Evolutionary conservation across 352 stramenopile genomes (phyloP).

Genomic region (Thalassiosira sp.): DNA sequence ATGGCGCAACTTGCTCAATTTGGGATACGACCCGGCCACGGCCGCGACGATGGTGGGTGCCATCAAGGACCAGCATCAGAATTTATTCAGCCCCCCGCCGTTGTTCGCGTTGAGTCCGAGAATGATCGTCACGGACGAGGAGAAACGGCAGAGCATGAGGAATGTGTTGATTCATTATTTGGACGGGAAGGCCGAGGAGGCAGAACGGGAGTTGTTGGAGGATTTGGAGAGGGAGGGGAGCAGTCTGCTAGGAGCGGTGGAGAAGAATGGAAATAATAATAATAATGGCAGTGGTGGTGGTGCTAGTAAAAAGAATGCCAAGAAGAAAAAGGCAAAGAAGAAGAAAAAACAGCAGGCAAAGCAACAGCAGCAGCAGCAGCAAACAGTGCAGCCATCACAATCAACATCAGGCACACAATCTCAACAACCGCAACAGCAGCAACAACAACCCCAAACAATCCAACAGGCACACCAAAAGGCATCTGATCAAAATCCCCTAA

Average conservation of each 20-base stretch:
- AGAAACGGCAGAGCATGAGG: conserved; percentile 15
- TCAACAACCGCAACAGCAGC: not conserved
- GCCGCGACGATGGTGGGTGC: conserved; percentile 14
- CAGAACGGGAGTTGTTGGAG: conserved; percentile 29
- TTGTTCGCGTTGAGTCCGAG: conserved; percentile 30
- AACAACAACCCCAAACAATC: not conserved
- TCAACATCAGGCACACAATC: no score
- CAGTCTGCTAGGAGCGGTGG: not conserved
- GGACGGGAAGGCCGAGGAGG: conserved; percentile 19
- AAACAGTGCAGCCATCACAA: not conserved
- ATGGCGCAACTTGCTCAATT: conserved; percentile 21
- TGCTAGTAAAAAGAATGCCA: conserved; percentile 14
- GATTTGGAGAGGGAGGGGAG: conserved; percentile 38
- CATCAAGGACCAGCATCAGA: not conserved
- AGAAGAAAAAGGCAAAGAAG: conserved; percentile 32
- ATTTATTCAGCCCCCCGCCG: conserved; percentile 17
- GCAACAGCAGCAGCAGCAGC: conserved; percentile 8
- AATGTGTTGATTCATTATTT: conserved; percentile 28
- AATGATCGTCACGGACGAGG: conserved; percentile 31
- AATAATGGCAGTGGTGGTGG: not conserved
- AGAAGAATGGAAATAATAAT: not conserved
- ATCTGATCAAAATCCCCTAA: conserved; percentile 8
- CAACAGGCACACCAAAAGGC: not conserved
- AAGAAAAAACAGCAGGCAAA: conserved; percentile 6
- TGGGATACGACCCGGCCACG: conserved; percentile 20